Evolutionary conservation across 352 stramenopile genomes (phyloP).

Genomic region (Globisporangium paddicum): DNA sequence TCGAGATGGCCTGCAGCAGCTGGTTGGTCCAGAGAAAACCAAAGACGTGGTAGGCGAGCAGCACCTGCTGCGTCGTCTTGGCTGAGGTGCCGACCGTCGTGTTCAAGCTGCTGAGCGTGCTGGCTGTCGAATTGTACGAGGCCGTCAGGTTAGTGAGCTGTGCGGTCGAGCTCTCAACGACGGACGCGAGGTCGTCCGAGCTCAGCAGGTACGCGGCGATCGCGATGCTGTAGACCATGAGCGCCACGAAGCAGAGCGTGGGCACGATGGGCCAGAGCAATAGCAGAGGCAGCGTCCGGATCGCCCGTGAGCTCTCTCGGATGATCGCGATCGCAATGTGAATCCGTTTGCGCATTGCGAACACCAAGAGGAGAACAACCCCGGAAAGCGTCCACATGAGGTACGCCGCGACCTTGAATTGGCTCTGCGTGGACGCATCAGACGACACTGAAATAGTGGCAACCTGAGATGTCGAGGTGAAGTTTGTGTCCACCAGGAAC

Average conservation of each 20-base stretch:
- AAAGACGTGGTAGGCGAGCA: conserved; percentile 89
- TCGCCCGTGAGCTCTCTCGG: conserved; percentile 58
- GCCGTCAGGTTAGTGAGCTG: conserved; percentile 26
- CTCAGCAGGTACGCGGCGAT: conserved; percentile 60
- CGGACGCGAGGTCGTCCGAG: conserved; percentile 36
- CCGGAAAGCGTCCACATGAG: conserved; percentile 45
- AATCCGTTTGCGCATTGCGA: conserved; percentile 66
- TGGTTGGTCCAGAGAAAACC: conserved; percentile 96
- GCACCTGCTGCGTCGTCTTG: conserved; percentile 47
- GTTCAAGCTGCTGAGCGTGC: conserved; percentile 4
- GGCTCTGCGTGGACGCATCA: conserved; percentile 31
- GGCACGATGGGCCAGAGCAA: conserved; percentile 59
- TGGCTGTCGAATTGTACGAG: conserved; percentile 24
- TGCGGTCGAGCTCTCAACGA: conserved; percentile 21
- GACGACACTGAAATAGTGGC: conserved; percentile 20
- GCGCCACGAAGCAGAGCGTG: conserved; percentile 41
- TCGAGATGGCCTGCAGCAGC: conserved; percentile 94
- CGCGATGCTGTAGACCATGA: conserved; percentile 53
- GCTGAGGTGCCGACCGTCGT: conserved; percentile 23
- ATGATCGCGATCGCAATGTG: conserved; percentile 70
- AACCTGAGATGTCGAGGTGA: background rate
- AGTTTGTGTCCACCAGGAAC: conserved; percentile 48
- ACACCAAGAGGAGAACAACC: conserved; percentile 48
- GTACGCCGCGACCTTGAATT: conserved; percentile 70
- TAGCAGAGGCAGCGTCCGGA: conserved; percentile 52